Base-by-base conservation (phyloP, 169 alveolate species). In the Eimeria tenella region DNA sequence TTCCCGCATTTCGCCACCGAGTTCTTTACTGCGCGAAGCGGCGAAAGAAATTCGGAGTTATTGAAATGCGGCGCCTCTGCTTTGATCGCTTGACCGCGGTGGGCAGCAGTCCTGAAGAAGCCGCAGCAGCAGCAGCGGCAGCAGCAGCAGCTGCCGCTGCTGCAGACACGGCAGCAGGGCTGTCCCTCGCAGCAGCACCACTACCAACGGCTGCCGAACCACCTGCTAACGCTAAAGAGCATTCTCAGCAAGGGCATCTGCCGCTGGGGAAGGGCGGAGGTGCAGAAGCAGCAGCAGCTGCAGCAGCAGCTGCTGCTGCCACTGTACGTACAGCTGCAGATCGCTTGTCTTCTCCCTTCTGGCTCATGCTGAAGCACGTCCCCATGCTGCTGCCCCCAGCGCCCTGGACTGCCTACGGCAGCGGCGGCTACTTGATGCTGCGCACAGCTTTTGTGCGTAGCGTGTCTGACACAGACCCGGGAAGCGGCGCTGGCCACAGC, bases 381-480 rank as follows among this genome's bases (percentile, higher is more conserved):
- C 94, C 94, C 49, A 89, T 89, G 94, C n/a, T 89, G 56, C 65
- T 74, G 15, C 88, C 94, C 4, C 94, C 94, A n/a, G 68, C 82
- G 77, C 94, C 94, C 4, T 89, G 94, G 94, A 55, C 65, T 5
- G 53, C 73, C 63, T 89, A 58, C 60, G 60, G 79, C 52, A 56
- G 68, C 50, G 94, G 94, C 55, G 94, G 86, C 62, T 89, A 89
- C 68, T 68, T 89, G 81, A 89, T 89, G 94, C 84, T 89, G 94
- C 94, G 94, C 31, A 71, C 81, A 15, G 68, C 94, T 13, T 89
- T 89, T 79, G 88, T 89, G 70, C 86, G 94, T 2, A 81, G 87
- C 19, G 89, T 89, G 23, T 70, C 93, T 50, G 77, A 87, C 74
- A 82, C 75, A 21, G 90, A 82, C 75, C 74, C 75, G 13, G 58